phyloP scores from a whole-genome alignment of 345 rosid species.

The Turnera subulata region DNA sequence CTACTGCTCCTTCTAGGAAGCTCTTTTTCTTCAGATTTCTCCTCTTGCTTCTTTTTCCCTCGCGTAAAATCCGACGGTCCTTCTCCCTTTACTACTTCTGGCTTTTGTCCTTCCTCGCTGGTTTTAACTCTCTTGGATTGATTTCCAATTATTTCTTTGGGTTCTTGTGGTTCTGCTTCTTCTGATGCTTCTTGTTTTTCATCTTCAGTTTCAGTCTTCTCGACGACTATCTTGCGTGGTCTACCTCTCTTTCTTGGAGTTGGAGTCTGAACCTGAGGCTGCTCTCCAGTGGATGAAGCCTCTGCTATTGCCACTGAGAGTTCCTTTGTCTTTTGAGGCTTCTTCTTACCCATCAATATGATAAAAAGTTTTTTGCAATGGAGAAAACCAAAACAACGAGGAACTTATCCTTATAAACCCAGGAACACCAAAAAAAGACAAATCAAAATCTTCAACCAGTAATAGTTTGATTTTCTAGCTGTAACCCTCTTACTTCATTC shows the following conservation, averaged over 20 bases:
- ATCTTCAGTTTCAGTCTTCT: constrained; percentile 30
- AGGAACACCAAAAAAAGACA: neutral
- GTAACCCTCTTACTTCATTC: neutral
- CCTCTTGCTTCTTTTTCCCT: constrained; percentile 15
- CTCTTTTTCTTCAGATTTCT: constrained; percentile 8
- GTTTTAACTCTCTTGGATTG: constrained; percentile 34
- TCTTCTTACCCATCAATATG: constrained; percentile 61
- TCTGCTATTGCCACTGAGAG: constrained; percentile 59
- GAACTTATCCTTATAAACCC: constrained; percentile 5
- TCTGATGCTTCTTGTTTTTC: constrained; percentile 6
- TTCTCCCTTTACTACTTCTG: neutral
- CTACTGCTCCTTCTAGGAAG: constrained; percentile 54
- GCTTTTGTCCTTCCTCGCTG: constrained; percentile 17
- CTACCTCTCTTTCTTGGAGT: constrained; percentile 76
- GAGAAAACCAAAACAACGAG: constrained; percentile 23
- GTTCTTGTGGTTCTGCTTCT: constrained; percentile 9
- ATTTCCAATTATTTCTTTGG: neutral
- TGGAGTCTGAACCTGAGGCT: constrained; percentile 28
- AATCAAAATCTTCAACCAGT: constrained; percentile 8
- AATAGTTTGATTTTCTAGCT: neutral
- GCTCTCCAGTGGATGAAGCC: constrained; percentile 41
- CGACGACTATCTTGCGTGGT: constrained; percentile 59
- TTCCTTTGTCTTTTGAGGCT: constrained; percentile 68
- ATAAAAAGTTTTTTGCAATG: constrained; percentile 11
- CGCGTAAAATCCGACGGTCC: constrained; percentile 17